Conservation (phyloP, 345 rosid species). For the Rhodamnia rubescens region DNA sequence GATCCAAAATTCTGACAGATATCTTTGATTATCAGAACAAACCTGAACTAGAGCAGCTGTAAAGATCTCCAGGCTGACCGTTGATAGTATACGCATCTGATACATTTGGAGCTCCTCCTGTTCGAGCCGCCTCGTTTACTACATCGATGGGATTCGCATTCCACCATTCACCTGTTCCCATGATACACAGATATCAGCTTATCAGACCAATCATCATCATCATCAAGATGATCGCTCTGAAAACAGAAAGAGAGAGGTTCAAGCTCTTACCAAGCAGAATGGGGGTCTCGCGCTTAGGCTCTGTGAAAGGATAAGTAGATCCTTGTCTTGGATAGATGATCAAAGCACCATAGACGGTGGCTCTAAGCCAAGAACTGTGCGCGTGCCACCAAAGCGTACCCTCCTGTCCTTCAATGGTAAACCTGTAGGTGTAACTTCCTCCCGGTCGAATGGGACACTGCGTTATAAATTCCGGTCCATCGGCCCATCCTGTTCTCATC, state of each 20-base stretch:
- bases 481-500: slow-evolving; percentile 81
- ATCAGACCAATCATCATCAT: not conserved
- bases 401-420: slow-evolving; percentile 71
- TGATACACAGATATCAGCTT: not conserved
- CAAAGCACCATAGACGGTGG: slow-evolving; percentile 85
- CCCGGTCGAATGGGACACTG: slow-evolving; percentile 93
- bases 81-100: slow-evolving; percentile 83
- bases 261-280: slow-evolving; percentile 48
- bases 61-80: slow-evolving; percentile 89
- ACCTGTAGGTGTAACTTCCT: slow-evolving; percentile 66
- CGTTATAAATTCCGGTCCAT: slow-evolving; percentile 87
- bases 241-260: not conserved
- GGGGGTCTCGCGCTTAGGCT: slow-evolving; percentile 54
- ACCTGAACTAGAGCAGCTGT: slow-evolving; percentile 43
- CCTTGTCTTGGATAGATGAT: slow-evolving; percentile 54
- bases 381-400: slow-evolving; percentile 99
- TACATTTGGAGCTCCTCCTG: slow-evolving; percentile 63
- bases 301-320: slow-evolving; percentile 54
- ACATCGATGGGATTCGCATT: slow-evolving; percentile 71
- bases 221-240: not conserved
- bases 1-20: not conserved
- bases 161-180: slow-evolving; percentile 84
- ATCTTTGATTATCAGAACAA: not conserved
- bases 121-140: slow-evolving; percentile 43
- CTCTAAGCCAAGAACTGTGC: slow-evolving; percentile 94